phyloP scores from a whole-genome alignment of 1,139 yeast species.

The Lodderomyces beijingensis region DNA sequence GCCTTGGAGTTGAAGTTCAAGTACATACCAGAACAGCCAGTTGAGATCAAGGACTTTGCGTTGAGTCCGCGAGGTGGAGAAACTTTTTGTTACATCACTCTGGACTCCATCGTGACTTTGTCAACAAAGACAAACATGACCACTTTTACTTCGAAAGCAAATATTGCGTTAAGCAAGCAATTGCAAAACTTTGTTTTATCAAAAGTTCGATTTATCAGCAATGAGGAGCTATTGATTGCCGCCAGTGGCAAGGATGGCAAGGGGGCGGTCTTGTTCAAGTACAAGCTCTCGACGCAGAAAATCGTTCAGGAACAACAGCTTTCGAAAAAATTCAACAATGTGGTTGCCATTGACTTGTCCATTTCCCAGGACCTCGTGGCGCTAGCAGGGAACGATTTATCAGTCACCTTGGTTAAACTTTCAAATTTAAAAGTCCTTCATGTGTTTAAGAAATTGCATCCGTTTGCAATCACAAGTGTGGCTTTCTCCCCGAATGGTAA shows the following conservation, averaged over 20 bases:
- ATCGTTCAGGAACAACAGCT: slow-evolving; percentile 41
- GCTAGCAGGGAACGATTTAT: slow-evolving; percentile 71
- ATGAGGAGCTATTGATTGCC: slow-evolving; percentile 50
- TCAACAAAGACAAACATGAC: slow-evolving; percentile 43
- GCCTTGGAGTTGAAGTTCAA: slow-evolving; percentile 36
- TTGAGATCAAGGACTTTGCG: slow-evolving; percentile 26
- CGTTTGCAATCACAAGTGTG: slow-evolving; percentile 75
- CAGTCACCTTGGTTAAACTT: slow-evolving; percentile 53
- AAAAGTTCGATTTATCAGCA: slow-evolving; percentile 56
- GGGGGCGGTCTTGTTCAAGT: slow-evolving; percentile 38
- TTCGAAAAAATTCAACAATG: slow-evolving; percentile 54
- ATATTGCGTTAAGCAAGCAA: slow-evolving; percentile 18
- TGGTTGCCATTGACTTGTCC: slow-evolving; percentile 64
- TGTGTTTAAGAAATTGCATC: slow-evolving; percentile 59
- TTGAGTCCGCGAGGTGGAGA: slow-evolving; percentile 44
- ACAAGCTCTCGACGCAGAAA: slow-evolving; percentile 38
- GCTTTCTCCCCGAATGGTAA: slow-evolving; percentile 68
- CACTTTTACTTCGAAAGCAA: slow-evolving; percentile 28
- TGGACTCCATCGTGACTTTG: slow-evolving; percentile 49
- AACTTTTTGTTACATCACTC: slow-evolving; percentile 54
- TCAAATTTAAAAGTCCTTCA: slow-evolving; percentile 49
- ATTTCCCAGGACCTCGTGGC: slow-evolving; percentile 51
- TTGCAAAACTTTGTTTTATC: slow-evolving; percentile 41
- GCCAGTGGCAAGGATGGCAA: slow-evolving; percentile 45
- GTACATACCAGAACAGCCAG: slow-evolving; percentile 15